phyloP scores from a whole-genome alignment of 192 early-diverging fungal genomes.

The Thamnidium elegans region DNA sequence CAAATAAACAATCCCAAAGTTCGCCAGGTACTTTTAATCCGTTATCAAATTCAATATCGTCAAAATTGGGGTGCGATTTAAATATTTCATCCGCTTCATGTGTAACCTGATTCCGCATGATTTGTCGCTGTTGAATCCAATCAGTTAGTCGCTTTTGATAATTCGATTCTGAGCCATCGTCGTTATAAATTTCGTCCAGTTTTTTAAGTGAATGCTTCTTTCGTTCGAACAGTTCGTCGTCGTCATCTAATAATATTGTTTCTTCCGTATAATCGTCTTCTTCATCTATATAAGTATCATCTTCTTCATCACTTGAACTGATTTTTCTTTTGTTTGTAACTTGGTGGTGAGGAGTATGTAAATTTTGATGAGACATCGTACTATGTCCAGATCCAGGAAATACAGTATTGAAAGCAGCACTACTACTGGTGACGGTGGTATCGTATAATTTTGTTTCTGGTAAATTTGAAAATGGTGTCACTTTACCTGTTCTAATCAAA shows the following conservation, averaged over 20 bases:
- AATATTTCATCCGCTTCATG: conserved; percentile 42
- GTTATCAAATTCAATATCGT: conserved; percentile 52
- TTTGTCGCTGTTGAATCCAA: conserved; percentile 46
- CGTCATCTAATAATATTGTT: conserved; percentile 10
- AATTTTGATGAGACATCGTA: background rate
- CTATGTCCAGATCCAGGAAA: conserved; percentile 4
- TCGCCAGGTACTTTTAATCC: conserved; percentile 73
- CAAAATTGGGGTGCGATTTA: conserved; percentile 44
- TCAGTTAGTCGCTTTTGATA: conserved; percentile 45
- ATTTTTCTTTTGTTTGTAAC: background rate
- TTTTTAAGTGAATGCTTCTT: conserved; percentile 17
- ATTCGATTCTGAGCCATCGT: conserved; percentile 65
- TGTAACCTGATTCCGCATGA: conserved; percentile 21
- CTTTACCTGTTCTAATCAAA: conserved; percentile 66
- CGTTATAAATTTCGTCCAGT: conserved; percentile 37
- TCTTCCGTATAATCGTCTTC: conserved; percentile 20
- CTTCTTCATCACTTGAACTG: background rate
- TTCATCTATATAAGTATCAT: conserved; percentile 28
- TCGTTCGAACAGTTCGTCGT: conserved; percentile 6
- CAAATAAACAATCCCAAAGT: conserved; percentile 76
- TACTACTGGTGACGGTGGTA: conserved; percentile 8
- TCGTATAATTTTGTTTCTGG: conserved; percentile 12
- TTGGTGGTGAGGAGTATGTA: background rate
- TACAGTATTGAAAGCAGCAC: background rate
- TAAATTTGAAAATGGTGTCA: conserved; percentile 57